Base-by-base conservation (phyloP, 371 early-diverging fungal genomes). In the Mucor lusitanicus region DNA sequence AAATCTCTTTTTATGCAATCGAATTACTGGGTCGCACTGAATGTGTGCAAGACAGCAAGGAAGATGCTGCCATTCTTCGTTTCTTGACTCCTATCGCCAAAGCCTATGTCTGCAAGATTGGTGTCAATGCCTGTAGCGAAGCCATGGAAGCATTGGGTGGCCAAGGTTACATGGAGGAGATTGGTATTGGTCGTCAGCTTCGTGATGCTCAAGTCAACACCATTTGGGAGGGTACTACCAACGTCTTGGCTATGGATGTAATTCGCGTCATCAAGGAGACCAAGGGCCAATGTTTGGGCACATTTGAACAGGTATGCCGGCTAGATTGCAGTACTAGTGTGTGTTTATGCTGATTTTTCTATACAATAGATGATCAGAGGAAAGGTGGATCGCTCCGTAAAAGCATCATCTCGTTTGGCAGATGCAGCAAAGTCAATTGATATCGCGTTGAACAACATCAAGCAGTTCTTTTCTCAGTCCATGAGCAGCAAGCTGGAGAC, bases 161-260 rank as follows among this genome's bases (percentile, higher is more conserved):
- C 1, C 85, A 87, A 63, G 86, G 90, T 0, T 92, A 92, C 64
- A 90, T 92, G 85, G 92, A 92, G 62, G 90, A 90, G 46, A 77
- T 80, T 2, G 87, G 88, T 2, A 70, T 90, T n/a, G 88, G 84
- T 1, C 76, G 85, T 28, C 77, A 82, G 2, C 71, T 88, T 63
- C 77, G 90, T 23, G 90, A 92, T 70, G 72, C 85, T 15, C 78
- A 81, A 46, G 92, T 92, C n/a, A 88, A 88, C 67, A 80, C 83
- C 6, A 89, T 90, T 27, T 90, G 91, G 89, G 90, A 89, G 64
- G 91, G 90, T 9, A 90, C 91, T 0, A 84, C 90, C 1, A 90
- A 90, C 61, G 87, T 92, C 0, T 72, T 89, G 56, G 81, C 90
- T 0, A 68, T 87, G 71, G 92, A 92, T 74, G 85, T 90, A 17